These are phyloP conservation scores for Stipa capillata DNA, from an alignment of 176 grass and related monocot species.

Conservation along the genomic window DNA sequence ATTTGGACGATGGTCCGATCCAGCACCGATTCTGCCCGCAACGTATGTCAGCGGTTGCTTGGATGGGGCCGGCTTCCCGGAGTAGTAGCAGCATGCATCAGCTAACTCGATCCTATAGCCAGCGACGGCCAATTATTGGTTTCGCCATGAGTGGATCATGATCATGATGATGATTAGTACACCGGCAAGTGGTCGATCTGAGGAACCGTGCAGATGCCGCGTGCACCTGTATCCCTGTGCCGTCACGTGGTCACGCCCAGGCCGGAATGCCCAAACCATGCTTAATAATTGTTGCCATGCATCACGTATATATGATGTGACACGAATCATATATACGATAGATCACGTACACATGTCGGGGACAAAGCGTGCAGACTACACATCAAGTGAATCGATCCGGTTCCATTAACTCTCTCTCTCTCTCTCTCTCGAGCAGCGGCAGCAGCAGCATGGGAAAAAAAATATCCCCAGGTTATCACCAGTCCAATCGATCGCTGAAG, in stretches of 20 bases:
- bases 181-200: too few species aligned
- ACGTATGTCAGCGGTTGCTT: neutral
- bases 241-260: too few species aligned
- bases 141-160: neutral
- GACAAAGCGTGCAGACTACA: neutral
- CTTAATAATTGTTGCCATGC: conserved; percentile 8
- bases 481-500: neutral
- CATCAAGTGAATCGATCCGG: neutral
- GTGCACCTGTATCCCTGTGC: too few species aligned
- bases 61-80: too few species aligned
- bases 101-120: neutral
- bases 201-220: neutral
- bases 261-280: neutral
- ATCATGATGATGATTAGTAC: too few species aligned
- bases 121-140: neutral
- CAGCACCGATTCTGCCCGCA: too few species aligned
- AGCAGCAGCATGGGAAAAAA: neutral
- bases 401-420: too few species aligned
- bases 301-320: too few species aligned
- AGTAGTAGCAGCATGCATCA: too few species aligned
- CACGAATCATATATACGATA: neutral
- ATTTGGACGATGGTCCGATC: too few species aligned
- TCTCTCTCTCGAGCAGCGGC: neutral
- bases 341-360: neutral
- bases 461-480: neutral